Conservation (phyloP, 2,329 filamentous ascomycete species). For the Paracorniculantispora psalliotae region DNA sequence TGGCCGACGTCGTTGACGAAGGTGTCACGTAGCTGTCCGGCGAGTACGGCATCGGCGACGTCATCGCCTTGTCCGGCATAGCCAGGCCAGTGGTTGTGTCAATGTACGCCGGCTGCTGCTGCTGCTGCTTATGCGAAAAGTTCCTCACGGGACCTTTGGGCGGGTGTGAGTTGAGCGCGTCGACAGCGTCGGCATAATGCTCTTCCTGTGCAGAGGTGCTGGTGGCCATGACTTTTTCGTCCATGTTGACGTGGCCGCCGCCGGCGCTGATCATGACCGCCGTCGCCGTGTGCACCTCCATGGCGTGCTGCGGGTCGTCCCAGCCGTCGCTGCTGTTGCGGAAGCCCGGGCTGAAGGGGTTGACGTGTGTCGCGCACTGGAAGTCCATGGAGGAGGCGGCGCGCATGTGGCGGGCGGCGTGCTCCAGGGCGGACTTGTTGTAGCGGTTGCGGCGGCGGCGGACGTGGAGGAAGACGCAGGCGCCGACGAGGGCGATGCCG, state of each 20-base stretch:
- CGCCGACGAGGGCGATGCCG: constrained; percentile 31
- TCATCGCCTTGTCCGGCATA: background rate
- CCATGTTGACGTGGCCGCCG: background rate
- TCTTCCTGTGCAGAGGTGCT: background rate
- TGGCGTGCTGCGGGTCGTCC: background rate
- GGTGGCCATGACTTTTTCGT: constrained; percentile 13
- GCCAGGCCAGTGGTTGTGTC: background rate
- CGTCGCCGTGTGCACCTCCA: background rate
- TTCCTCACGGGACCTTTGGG: constrained; percentile 2
- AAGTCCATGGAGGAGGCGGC: constrained; percentile 44
- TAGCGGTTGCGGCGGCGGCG: constrained; percentile 39
- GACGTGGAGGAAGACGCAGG: constrained; percentile 39
- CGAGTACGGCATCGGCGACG: constrained; percentile 3
- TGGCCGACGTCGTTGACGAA: constrained; percentile 5
- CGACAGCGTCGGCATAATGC: background rate
- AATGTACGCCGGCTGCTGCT: background rate
- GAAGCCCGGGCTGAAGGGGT: constrained; percentile 34
- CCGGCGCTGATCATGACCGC: background rate
- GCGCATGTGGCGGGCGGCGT: constrained; percentile 19
- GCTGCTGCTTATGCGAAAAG: constrained; percentile 11
- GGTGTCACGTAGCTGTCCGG: constrained; percentile 4
- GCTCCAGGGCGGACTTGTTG: constrained; percentile 5
- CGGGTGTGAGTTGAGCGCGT: constrained; percentile 9
- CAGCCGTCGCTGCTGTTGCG: constrained; percentile 25
- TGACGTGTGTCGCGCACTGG: constrained; percentile 44